Conservation (phyloP, 2,329 filamentous ascomycete genomes). For the Ophiostoma piceae region DNA sequence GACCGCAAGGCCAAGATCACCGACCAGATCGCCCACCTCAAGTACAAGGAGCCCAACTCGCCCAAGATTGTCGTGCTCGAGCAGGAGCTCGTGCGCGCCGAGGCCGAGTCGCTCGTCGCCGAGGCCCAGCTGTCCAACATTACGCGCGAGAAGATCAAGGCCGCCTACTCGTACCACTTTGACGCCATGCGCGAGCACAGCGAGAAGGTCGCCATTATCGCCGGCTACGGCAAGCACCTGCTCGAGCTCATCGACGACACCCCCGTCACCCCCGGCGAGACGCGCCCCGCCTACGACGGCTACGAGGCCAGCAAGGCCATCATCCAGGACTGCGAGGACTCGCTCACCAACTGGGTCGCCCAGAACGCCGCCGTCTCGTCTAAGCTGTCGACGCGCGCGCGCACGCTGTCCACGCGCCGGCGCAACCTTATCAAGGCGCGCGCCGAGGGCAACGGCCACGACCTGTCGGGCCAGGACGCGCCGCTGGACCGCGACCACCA, state of each 20-base stretch:
- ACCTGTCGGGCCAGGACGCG: conserved; percentile 76
- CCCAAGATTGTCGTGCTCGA: conserved; percentile 96
- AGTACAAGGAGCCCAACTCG: conserved; percentile 99
- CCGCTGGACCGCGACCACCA: conserved; percentile 73
- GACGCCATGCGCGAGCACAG: conserved; percentile 95
- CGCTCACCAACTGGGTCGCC: conserved; percentile 93
- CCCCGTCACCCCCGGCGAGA: conserved; percentile 95
- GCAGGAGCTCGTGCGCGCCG: conserved; percentile 95
- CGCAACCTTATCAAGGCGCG: conserved; percentile 64
- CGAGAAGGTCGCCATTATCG: conserved; percentile 97
- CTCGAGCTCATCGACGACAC: conserved; percentile 94
- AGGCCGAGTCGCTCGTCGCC: conserved; percentile 97
- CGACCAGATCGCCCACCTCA: conserved; percentile 96
- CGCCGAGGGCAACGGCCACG: conserved; percentile 70
- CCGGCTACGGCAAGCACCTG: conserved; percentile 96
- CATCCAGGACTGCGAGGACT: conserved; percentile 97
- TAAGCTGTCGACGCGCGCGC: conserved; percentile 80
- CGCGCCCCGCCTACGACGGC: conserved; percentile 89
- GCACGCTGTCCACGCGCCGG: conserved; percentile 80
- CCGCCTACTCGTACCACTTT: conserved; percentile 96
- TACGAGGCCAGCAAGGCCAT: conserved; percentile 98
- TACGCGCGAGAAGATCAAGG: conserved; percentile 98
- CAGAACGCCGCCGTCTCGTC: conserved; percentile 83
- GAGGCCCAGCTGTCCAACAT: conserved; percentile 99
- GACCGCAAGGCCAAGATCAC: conserved; percentile 99